phyloP scores from a whole-genome alignment of 2,329 filamentous ascomycete species.

The Pyrenophora graminea region DNA sequence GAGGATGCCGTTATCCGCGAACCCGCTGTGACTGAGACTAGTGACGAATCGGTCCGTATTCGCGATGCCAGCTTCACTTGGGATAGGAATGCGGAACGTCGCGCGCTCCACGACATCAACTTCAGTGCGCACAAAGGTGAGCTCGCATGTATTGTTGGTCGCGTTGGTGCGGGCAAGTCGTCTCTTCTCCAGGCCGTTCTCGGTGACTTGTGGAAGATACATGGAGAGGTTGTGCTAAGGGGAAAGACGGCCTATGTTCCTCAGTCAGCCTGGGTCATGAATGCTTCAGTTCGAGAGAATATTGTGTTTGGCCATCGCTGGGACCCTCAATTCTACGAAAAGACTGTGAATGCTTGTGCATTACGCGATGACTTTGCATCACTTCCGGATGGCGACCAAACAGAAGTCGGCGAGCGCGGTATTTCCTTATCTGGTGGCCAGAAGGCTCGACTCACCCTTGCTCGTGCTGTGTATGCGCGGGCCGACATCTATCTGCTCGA shows the following conservation, averaged over 20 bases:
- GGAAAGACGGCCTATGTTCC: constrained; percentile 89
- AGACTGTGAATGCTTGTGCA: constrained; percentile 89
- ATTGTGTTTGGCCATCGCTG: constrained; percentile 95
- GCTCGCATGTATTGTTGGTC: constrained; percentile 87
- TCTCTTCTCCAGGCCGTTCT: constrained; percentile 87
- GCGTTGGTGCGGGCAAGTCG: constrained; percentile 94
- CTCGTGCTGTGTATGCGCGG: constrained; percentile 91
- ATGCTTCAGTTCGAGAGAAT: constrained; percentile 95
- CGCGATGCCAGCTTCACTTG: constrained; percentile 89
- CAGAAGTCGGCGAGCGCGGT: constrained; percentile 92
- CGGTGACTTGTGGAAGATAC: constrained; percentile 88
- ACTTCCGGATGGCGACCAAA: constrained; percentile 93
- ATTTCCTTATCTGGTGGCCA: constrained; percentile 96
- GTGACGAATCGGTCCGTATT: constrained; percentile 85
- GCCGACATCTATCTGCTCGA: constrained; percentile 97
- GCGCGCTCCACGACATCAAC: constrained; percentile 79
- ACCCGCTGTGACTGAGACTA: constrained; percentile 71
- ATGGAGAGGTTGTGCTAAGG: constrained; percentile 79
- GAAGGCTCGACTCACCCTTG: constrained; percentile 89
- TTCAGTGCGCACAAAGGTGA: constrained; percentile 91
- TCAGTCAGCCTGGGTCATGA: constrained; percentile 95
- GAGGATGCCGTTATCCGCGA: constrained; percentile 74
- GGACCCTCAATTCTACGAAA: constrained; percentile 92
- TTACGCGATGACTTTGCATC: constrained; percentile 87
- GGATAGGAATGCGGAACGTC: constrained; percentile 75